Evolutionary conservation across 768 basidiomycete species (phyloP).

Genomic region (Lactarius hatsudake): DNA sequence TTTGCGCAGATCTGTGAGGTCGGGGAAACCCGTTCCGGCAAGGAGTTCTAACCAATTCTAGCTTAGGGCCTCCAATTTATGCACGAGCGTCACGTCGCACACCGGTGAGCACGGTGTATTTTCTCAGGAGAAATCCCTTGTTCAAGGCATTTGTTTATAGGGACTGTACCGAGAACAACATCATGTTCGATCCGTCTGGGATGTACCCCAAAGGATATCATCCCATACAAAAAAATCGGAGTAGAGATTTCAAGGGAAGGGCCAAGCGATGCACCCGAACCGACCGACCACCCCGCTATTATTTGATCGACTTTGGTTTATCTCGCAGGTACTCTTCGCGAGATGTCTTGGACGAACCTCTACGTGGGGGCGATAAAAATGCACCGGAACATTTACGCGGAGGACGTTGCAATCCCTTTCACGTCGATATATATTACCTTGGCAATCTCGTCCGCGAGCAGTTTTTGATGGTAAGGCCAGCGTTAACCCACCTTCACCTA

Average conservation of each 20-base stretch:
- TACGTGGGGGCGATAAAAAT: constrained; percentile 30
- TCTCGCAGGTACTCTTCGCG: constrained; percentile 26
- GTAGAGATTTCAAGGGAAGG: constrained; percentile 5
- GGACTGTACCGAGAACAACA: constrained; percentile 20
- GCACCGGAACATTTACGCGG: constrained; percentile 29
- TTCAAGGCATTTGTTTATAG: not conserved
- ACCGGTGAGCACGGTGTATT: constrained; percentile 4
- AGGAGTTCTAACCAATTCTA: not conserved
- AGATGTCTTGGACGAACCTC: constrained; percentile 18
- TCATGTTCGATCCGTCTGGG: constrained; percentile 19
- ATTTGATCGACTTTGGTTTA: constrained; percentile 34
- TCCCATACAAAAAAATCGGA: constrained; percentile 5
- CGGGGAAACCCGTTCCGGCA: not conserved
- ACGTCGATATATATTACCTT: constrained; percentile 30
- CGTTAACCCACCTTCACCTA: not conserved
- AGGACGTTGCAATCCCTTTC: constrained; percentile 28
- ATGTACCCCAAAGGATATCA: constrained; percentile 20
- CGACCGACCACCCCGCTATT: constrained; percentile 30
- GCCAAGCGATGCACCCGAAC: constrained; percentile 30
- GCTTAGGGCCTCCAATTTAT: constrained; percentile 19
- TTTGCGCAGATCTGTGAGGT: constrained; percentile 23
- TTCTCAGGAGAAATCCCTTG: not conserved
- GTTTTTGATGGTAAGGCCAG: constrained; percentile 18
- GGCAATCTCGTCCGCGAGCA: constrained; percentile 29
- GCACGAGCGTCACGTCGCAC: constrained; percentile 14